Conservation (phyloP, 306 rosid genomes). For the Medicago lupulina region DNA sequence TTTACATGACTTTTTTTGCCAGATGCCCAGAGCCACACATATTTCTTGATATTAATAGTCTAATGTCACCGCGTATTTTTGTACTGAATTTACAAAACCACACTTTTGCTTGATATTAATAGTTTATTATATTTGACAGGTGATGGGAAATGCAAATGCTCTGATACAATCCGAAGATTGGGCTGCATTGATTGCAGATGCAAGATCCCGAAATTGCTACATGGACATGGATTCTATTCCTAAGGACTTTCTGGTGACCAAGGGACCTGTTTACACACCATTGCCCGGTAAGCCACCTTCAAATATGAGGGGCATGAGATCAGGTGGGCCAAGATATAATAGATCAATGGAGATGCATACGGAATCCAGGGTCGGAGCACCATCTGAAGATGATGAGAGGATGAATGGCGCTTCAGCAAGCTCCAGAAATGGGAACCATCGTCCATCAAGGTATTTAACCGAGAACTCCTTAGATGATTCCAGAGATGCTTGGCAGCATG, state of each 20-base stretch:
- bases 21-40: too few species aligned
- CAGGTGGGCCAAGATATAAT: conserved; percentile 77
- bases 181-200: conserved; percentile 87
- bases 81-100: not conserved
- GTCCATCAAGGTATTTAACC: conserved; percentile 53
- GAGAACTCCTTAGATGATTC: conserved; percentile 78
- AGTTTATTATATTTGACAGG: conserved; percentile 60
- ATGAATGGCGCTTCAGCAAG: conserved; percentile 42
- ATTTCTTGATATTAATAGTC: too few species aligned
- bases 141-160: conserved; percentile 93
- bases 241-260: conserved; percentile 72
- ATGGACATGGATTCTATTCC: conserved; percentile 93
- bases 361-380: conserved; percentile 78
- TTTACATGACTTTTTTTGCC: not conserved
- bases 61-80: not conserved
- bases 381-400: conserved; percentile 86
- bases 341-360: conserved; percentile 75
- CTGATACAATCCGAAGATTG: conserved; percentile 88
- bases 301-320: conserved; percentile 73
- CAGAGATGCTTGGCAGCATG: conserved; percentile 82
- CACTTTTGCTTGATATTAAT: conserved; percentile 24
- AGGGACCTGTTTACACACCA: conserved; percentile 61
- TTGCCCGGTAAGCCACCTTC: conserved; percentile 70
- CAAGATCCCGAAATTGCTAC: conserved; percentile 80
- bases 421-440: conserved; percentile 76